A percentile compares a stretch with the other conserved stretches of the same genome.
Conservation (phyloP, 73 alveolate genomes). For the Paramecium caudatum region DNA sequence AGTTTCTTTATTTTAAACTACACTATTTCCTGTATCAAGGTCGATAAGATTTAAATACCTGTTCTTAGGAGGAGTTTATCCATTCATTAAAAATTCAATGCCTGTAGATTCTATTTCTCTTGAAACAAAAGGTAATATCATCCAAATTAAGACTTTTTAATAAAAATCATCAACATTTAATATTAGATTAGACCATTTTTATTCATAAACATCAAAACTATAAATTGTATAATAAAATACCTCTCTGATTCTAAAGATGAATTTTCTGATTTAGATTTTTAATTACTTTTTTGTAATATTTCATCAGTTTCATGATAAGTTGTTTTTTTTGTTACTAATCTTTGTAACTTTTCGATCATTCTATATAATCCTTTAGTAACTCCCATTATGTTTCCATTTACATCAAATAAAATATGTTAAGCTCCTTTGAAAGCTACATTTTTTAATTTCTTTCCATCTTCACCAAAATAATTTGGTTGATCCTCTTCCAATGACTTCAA, state of each 20-base stretch:
- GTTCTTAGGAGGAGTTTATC: constrained; percentile 1
- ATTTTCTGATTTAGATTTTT: constrained; percentile 11
- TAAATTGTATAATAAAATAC: neutral
- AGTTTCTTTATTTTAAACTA: constrained; percentile 39
- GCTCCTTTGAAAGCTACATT: constrained; percentile 5
- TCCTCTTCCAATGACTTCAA: constrained; percentile 30
- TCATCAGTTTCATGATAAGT: constrained; percentile 8
- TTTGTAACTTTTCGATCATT: constrained; percentile 24
- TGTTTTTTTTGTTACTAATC: neutral
- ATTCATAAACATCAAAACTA: constrained; percentile 10
- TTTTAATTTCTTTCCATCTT: constrained; percentile 6
- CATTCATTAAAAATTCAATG: constrained; percentile 37
- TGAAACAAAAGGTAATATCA: constrained; percentile 49
- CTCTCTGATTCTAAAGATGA: constrained; percentile 33
- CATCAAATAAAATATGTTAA: constrained; percentile 40
- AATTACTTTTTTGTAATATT: neutral
- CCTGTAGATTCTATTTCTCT: constrained; percentile 60
- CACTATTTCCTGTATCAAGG: neutral
- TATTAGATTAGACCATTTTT: constrained; percentile 3
- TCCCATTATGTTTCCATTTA: constrained; percentile 39
- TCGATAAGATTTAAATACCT: constrained; percentile 13
- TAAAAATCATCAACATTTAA: constrained; percentile 30
- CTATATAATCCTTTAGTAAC: constrained; percentile 1
- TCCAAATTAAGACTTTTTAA: constrained; percentile 30
- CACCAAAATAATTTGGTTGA: neutral